These are phyloP conservation scores for Arctium lappa DNA, from an alignment of 129 eudicot species.

Conservation along the genomic window DNA sequence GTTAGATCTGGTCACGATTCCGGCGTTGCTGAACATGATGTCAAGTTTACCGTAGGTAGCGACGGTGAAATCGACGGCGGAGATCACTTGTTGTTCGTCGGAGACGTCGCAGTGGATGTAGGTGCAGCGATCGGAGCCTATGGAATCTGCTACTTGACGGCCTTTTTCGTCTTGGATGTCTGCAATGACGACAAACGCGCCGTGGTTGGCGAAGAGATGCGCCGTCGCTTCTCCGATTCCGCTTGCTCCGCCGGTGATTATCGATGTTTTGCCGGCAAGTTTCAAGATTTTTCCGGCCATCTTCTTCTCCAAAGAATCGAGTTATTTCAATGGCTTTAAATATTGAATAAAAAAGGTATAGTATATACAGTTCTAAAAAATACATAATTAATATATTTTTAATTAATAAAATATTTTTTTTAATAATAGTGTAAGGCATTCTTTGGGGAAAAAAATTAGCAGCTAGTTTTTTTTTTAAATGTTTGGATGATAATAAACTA, in stretches of 20 bases:
- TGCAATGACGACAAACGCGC: slow-evolving; percentile 41
- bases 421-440: too few species aligned
- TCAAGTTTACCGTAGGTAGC: slow-evolving; percentile 31
- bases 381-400: too few species aligned
- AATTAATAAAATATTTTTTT: too few species aligned
- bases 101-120: slow-evolving; percentile 45
- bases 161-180: slow-evolving; percentile 41
- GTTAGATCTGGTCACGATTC: slow-evolving; percentile 13
- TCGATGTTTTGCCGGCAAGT: slow-evolving; percentile 31
- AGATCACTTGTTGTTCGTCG: slow-evolving; percentile 31
- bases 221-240: slow-evolving; percentile 54
- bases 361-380: too few species aligned
- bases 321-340: neutral
- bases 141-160: slow-evolving; percentile 28
- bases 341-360: neutral
- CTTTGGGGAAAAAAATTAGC: too few species aligned
- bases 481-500: too few species aligned
- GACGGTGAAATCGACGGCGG: slow-evolving; percentile 26
- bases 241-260: slow-evolving; percentile 52
- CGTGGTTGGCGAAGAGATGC: slow-evolving; percentile 37
- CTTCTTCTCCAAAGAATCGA: neutral
- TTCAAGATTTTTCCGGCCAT: slow-evolving; percentile 16
- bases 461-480: too few species aligned
- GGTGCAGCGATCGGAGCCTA: slow-evolving; percentile 20
- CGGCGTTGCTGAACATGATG: slow-evolving; percentile 55